Evolutionary conservation across 1,284 basidiomycete genomes (phyloP), one percentile per base, ranked within the genome.

Genomic region (Microbotryum lychnidis-dioicae): DNA sequence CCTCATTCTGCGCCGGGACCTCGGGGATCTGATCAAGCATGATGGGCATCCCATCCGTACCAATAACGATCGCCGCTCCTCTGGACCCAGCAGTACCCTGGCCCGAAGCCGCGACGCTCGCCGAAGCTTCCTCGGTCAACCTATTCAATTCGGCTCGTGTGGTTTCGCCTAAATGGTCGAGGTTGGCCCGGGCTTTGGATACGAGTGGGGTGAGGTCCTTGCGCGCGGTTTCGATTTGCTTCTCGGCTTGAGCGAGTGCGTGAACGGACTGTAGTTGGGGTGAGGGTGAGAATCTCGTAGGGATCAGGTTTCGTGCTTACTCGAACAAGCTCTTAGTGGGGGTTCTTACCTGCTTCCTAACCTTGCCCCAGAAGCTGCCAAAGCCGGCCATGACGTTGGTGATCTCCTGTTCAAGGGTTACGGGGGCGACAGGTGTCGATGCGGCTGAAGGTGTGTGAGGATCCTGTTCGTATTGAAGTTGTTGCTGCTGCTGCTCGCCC

Each of bases 201-300:
- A 67, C 37, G 59, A 69, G 56, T 1, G 71, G 71, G 20, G 69
- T 62, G n/a, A 71, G 52, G 58, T 71, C 71, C 51, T 70, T 66
- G 20, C 62, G 60, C 5, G 70, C 69, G 21, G 57, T 55, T 18
- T 63, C 54, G 54, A 63, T 46, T 48, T 69, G 63, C 55, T 60
- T 60, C 52, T 69, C 65, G 56, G 69, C 55, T 42, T 57, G 50
- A 33, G 61, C 46, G 47, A 60, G 57, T 7, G 64, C 70, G 45
- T 58, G 50, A 20, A 23, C 47, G 29, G 23, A 25, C 56, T 53
- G 42, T 12, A 20, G 9, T 18, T 23, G 27, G 44, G 18, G 31
- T 10, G 53, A 45, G 3, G 4, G 7, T 21, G 14, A 31, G 23
- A 12, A 31, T 49, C 18, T n/a, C 7, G n/a, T 12, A 23, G n/a